phyloP scores from a whole-genome alignment of 805 yeast species.

The Candida qinlingensis region DNA sequence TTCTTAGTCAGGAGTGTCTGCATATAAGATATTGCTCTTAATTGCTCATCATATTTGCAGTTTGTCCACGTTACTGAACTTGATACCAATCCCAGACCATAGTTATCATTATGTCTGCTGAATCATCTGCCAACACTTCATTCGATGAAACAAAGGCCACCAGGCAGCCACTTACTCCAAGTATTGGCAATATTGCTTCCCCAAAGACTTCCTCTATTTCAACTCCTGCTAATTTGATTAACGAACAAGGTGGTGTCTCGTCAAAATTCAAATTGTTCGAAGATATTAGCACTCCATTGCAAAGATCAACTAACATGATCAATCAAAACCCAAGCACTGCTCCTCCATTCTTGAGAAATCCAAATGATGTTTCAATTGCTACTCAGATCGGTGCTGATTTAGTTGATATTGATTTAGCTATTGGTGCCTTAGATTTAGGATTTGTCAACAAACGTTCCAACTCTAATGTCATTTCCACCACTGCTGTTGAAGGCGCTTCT shows the following conservation, averaged over 20 bases:
- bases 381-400: conserved; percentile 16
- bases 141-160: conserved; percentile 9
- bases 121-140: conserved; percentile 16
- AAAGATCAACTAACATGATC: conserved; percentile 18
- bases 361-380: conserved; percentile 8
- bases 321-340: conserved; percentile 19
- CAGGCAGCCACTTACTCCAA: conserved; percentile 13
- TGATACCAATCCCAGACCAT: background rate
- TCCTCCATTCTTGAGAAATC: conserved; percentile 22
- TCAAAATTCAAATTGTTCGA: conserved; percentile 20
- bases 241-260: background rate
- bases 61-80: no score
- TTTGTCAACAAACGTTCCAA: conserved; percentile 15
- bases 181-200: background rate
- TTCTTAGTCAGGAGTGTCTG: no score
- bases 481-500: conserved; percentile 5
- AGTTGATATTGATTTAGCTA: conserved; percentile 22
- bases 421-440: conserved; percentile 24
- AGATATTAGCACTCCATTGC: conserved; percentile 19
- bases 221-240: conserved; percentile 11
- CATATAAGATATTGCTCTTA: no score
- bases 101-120: conserved; percentile 11
- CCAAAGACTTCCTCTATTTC: conserved; percentile 14
- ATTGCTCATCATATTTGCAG: no score
- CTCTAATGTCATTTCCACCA: conserved; percentile 1